Evolutionary conservation across 23 red algal genomes (phyloP).

Genomic region (Gracilaria caudata): DNA sequence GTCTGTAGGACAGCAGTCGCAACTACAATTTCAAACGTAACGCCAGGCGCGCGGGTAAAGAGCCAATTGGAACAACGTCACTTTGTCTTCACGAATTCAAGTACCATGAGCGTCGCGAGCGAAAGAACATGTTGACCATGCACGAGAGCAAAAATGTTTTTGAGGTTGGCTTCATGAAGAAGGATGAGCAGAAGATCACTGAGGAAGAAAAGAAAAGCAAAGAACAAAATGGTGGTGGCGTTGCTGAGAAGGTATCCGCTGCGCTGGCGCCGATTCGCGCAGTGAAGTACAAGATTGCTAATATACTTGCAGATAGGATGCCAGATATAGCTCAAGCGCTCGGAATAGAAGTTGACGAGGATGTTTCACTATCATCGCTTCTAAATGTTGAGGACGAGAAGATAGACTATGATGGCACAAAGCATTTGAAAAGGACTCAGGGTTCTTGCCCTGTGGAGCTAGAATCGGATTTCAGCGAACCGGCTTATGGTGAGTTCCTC

Average conservation of each 20-base stretch:
- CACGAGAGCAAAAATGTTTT: conserved; percentile 56
- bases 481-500: conserved; percentile 81
- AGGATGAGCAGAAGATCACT: conserved; percentile 16
- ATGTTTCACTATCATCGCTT: conserved; percentile 62
- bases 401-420: too few relatives aligned
- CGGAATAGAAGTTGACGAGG: conserved; percentile 79
- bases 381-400: conserved; percentile 25
- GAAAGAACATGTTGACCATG: conserved; percentile 39
- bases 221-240: neutral
- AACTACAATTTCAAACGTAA: conserved; percentile 56
- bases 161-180: conserved; percentile 36
- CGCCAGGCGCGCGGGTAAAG: conserved; percentile 57
- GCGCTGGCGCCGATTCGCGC: conserved; percentile 40
- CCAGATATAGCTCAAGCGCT: conserved; percentile 76
- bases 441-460: conserved; percentile 73
- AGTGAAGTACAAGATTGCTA: conserved; percentile 61
- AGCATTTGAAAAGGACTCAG: too few relatives aligned
- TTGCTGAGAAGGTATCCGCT: conserved; percentile 37
- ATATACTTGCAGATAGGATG: conserved; percentile 72
- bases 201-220: conserved; percentile 11
- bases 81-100: conserved; percentile 63
- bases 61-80: conserved; percentile 45
- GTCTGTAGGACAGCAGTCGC: conserved; percentile 39
- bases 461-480: conserved; percentile 81
- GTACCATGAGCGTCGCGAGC: conserved; percentile 44